Evolutionary conservation across 2,329 filamentous ascomycete genomes (phyloP).

Genomic region (Cercospora sesami): DNA sequence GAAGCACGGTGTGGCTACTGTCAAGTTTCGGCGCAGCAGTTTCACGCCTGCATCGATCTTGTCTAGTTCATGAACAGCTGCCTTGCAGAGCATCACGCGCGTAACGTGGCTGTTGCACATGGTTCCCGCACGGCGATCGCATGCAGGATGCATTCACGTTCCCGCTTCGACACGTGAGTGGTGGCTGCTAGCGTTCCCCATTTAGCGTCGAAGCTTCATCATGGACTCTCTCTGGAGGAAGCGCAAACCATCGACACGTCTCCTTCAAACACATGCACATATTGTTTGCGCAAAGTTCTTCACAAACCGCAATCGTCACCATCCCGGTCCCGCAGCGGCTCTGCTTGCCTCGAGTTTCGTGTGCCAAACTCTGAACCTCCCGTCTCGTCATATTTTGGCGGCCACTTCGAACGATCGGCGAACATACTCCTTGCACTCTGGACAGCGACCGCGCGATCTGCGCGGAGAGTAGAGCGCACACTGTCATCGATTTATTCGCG

Average conservation of each 20-base stretch:
- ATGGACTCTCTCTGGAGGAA: not conserved
- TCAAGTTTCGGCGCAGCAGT: not conserved
- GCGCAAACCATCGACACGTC: slow-evolving; percentile 8
- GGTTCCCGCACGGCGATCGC: not conserved
- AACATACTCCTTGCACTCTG: not conserved
- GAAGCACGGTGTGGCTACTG: not conserved
- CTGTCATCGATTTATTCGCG: not conserved
- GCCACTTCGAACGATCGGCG: slow-evolving; percentile 2
- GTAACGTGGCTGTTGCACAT: not conserved
- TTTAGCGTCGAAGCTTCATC: slow-evolving; percentile 12
- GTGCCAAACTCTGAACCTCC: slow-evolving; percentile 9
- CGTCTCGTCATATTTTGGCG: slow-evolving; percentile 9
- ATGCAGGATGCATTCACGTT: not conserved
- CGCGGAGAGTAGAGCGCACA: not conserved
- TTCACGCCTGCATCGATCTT: not conserved
- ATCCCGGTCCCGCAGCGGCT: slow-evolving; percentile 9
- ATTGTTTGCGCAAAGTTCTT: slow-evolving; percentile 1
- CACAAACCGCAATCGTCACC: slow-evolving; percentile 3
- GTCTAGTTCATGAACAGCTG: not conserved
- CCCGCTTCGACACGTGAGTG: not conserved
- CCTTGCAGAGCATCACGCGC: not conserved
- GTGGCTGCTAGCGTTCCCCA: slow-evolving; percentile 3
- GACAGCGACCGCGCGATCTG: not conserved
- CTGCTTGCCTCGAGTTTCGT: slow-evolving; percentile 15
- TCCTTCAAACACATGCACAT: not conserved